Evolutionary conservation across 331 rosid genomes (phyloP), one percentile per base, ranked within the genome.

Genomic region (Saraca asoca): DNA sequence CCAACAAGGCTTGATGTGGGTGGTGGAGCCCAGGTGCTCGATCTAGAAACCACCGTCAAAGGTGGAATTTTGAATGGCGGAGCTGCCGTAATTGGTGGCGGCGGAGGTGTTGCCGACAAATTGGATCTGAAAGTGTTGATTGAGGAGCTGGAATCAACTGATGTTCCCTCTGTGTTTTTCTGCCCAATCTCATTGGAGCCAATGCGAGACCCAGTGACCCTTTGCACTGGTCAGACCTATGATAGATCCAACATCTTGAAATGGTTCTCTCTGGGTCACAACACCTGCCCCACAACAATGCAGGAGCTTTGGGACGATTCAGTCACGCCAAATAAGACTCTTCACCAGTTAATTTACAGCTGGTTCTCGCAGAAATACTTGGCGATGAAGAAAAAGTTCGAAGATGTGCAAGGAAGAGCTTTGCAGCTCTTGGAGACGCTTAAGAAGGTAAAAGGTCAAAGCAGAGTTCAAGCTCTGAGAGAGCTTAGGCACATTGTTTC

Each of bases 301-400:
- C 96, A 87, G 59, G 88, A 87, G 72, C 91, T 90, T 7, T 90
- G 95, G 96, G 95, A 87, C 58, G 80, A 81, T 24, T 87, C 95
- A 0, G 20, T 90, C 33, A 87, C 95, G 0, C 85, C 91, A 0
- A 87, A 90, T 64, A 83, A 42, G 48, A 87, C 96, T 20, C 88
- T 90, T 37, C 69, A 51, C 58, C 90, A 78, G 76, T 75, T 87
- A 48, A 90, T 90, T 33, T 60, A 80, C 24, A 74, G 74, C 24
- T 90, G 95, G 95, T 87, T 90, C 69, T 85, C 79, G 0, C 96
- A 87, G 39, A 83, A 83, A 74, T 80, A 81, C 58, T 48, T 57
- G 8, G 71, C 77, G 0, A 75, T 83, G 80, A 90, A 78, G 77
- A 87, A 90, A 80, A 70, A 73, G 68, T 84, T 88, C 0, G 85